Base-by-base conservation (phyloP, 2,329 filamentous ascomycete genomes). In the Cordyceps militaris region DNA sequence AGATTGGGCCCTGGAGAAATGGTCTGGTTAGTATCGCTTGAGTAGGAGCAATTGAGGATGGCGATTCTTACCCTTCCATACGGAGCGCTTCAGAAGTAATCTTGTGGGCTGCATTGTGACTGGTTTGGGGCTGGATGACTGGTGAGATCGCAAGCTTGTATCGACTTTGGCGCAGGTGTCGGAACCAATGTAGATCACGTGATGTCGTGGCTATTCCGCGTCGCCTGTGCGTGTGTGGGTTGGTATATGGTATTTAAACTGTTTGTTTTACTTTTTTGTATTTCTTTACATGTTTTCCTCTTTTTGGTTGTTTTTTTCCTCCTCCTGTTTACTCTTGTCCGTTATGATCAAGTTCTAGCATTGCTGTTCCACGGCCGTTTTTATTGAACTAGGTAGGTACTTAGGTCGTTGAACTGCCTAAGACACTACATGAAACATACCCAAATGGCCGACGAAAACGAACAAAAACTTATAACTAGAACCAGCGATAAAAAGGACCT, bases 21-120 rank as follows among this genome's bases (percentile, higher is more conserved):
- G 32, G 21, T 9, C 3, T 26, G 8, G 36, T 46, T 40, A 56
- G 46, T 28, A 14, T 49, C 55, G 36, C 1, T 5, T n/a, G 21
- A 44, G 21, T 1, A 21, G 19, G 26, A 38, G 9, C 10, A 42
- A 14, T 49, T 11, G 7, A 8, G 24, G 21, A 19, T 28, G 3
- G 2, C 21, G 26, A 36, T 14, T 58, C 74, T 64, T 73, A 91
- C 90, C 90, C 81, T 95, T 95, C 90, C 90, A 95, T 67, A 92
- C 86, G 51, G 90, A 94, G 65, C 90, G 86, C 75, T 85, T 85
- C 38, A 88, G 70, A 19, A 89, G 79, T 66, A 77, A 78, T 67
- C 84, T 78, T 65, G 88, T 89, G 62, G 85, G 80, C 70, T 85
- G 80, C 88, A 91, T 91, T 67, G 65, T 75, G 55, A 61, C 62